Percentiles rank a stretch among this genome's conserved stretches.
Conservation (phyloP, 208 protist genomes). For the Leptomonas pyrrhocoris region DNA sequence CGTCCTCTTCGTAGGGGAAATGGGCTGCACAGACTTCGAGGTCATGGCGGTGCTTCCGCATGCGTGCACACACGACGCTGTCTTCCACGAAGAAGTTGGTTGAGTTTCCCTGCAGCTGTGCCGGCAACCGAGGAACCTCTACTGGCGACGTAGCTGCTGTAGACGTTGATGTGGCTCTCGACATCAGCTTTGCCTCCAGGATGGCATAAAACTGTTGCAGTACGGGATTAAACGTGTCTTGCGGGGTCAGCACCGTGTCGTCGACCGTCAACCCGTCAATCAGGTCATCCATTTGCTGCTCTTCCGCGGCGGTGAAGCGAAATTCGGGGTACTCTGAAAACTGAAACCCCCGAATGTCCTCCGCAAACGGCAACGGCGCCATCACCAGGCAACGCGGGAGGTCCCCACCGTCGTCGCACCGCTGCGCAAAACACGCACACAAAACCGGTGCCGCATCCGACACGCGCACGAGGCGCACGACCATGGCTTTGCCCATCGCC, state of each 20-base stretch:
- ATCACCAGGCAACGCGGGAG: conserved; percentile 53
- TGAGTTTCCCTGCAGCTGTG: conserved; percentile 33
- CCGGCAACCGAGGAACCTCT: conserved; percentile 28
- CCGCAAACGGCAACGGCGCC: conserved; percentile 79
- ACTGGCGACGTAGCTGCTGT: background rate
- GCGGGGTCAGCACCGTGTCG: conserved; percentile 58
- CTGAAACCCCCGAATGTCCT: conserved; percentile 78
- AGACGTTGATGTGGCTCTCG: background rate
- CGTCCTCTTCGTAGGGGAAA: conserved; percentile 53
- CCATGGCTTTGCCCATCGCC: conserved; percentile 41
- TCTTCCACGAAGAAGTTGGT: conserved; percentile 46
- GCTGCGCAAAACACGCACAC: conserved; percentile 57
- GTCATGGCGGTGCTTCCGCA: conserved; percentile 17
- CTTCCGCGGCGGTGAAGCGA: conserved; percentile 41
- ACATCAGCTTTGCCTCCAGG: conserved; percentile 46
- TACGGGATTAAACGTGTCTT: conserved; percentile 86
- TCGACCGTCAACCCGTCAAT: conserved; percentile 77
- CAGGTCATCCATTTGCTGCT: conserved; percentile 63
- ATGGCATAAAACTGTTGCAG: conserved; percentile 88
- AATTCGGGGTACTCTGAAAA: conserved; percentile 68
- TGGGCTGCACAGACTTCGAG: conserved; percentile 41
- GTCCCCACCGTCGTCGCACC: background rate
- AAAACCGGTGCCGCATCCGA: conserved; percentile 55
- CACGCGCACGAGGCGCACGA: conserved; percentile 85
- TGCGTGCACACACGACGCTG: conserved; percentile 29